phyloP scores from a whole-genome alignment of 176 grass and related monocot species.

The Zoysia pacifica region DNA sequence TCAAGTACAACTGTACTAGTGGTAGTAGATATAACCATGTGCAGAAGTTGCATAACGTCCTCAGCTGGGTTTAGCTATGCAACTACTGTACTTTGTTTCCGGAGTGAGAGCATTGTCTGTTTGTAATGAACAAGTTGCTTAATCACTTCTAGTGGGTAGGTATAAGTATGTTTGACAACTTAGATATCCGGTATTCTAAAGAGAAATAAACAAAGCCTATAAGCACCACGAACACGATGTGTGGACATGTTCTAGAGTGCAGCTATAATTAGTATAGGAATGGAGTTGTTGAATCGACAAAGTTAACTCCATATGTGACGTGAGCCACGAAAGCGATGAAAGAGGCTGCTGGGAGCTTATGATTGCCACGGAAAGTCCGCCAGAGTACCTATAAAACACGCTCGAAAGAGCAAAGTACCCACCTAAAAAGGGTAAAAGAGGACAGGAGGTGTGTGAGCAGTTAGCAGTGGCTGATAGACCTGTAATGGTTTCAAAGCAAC shows the following conservation, averaged over 20 bases:
- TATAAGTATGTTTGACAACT: no score
- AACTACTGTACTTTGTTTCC: no score
- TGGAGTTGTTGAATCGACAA: not conserved
- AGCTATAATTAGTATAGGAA: not conserved
- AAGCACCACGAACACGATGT: not conserved
- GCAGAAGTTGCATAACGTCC: no score
- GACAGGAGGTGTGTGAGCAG: not conserved
- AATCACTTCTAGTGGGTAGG: no score
- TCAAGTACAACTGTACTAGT: no score
- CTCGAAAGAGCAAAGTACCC: not conserved
- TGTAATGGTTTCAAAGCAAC: constrained; percentile 18
- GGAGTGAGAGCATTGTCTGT: no score
- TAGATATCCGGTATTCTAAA: not conserved
- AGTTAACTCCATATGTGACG: not conserved
- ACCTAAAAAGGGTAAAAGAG: constrained; percentile 2
- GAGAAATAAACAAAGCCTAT: not conserved
- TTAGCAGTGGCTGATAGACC: not conserved
- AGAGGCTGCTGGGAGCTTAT: constrained; percentile 21
- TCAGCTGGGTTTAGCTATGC: no score
- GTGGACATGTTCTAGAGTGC: not conserved
- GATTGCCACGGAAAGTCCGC: not conserved
- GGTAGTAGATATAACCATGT: no score
- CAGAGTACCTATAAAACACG: constrained; percentile 12
- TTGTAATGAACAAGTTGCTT: no score
- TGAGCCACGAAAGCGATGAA: constrained; percentile 9